phyloP scores from a whole-genome alignment of 805 yeast species.

The Brettanomyces bruxellensis region DNA sequence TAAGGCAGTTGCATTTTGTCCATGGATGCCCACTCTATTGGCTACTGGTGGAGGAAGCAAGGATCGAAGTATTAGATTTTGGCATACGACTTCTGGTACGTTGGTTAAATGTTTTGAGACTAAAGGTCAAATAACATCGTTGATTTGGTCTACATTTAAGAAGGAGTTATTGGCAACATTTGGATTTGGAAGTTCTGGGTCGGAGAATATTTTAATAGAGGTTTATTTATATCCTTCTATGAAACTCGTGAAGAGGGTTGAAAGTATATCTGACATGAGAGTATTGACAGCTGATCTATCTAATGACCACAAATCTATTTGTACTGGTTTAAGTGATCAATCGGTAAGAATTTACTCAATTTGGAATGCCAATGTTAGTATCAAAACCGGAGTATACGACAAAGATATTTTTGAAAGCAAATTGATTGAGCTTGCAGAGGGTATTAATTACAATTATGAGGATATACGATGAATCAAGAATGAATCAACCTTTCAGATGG shows the following conservation, averaged over 20 bases:
- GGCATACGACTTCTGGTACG: conserved; percentile 82
- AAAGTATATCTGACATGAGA: conserved; percentile 42
- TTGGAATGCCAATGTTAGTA: conserved; percentile 47
- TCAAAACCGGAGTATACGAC: conserved; percentile 20
- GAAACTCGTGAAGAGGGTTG: conserved; percentile 38
- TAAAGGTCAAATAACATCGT: conserved; percentile 67
- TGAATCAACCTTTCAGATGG: too few species aligned
- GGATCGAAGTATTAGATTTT: conserved; percentile 72
- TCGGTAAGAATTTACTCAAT: conserved; percentile 66
- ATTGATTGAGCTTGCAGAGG: conserved; percentile 51
- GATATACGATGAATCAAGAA: conserved; percentile 16
- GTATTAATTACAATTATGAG: conserved; percentile 27
- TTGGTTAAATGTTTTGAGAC: conserved; percentile 48
- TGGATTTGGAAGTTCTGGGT: conserved; percentile 57
- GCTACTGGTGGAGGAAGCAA: conserved; percentile 91
- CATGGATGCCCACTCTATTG: conserved; percentile 72
- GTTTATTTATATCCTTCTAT: conserved; percentile 64
- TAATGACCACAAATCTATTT: conserved; percentile 52
- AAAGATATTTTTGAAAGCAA: conserved; percentile 45
- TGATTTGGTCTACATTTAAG: conserved; percentile 61
- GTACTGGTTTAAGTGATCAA: conserved; percentile 72
- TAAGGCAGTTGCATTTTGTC: conserved; percentile 84
- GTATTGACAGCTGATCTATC: conserved; percentile 60
- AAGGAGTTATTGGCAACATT: conserved; percentile 70
- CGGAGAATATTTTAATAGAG: conserved; percentile 41